Evolutionary conservation across 306 rosid species (phyloP).

Genomic region (Cajanus cajan): DNA sequence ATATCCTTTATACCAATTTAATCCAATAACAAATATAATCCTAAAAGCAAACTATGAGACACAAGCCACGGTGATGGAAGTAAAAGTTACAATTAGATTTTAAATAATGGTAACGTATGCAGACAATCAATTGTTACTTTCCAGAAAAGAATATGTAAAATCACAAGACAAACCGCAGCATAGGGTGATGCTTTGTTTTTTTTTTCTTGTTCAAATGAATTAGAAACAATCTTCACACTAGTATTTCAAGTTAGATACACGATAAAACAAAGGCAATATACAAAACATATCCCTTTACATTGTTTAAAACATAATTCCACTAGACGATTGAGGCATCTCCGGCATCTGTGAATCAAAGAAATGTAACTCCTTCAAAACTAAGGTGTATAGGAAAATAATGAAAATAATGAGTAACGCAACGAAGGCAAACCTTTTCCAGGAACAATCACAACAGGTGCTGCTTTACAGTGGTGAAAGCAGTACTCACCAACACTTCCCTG

Average conservation of each 20-base stretch:
- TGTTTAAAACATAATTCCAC: neutral
- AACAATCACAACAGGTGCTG: constrained; percentile 80
- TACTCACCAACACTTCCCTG: constrained; percentile 88
- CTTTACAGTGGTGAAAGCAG: constrained; percentile 76
- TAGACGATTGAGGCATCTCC: constrained; percentile 65
- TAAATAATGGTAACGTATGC: neutral
- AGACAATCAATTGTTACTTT: neutral
- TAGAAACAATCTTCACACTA: neutral
- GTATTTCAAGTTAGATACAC: neutral
- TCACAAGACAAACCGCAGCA: constrained; percentile 12
- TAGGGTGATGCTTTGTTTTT: neutral
- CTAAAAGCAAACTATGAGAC: neutral
- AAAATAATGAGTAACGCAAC: neutral
- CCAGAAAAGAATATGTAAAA: neutral
- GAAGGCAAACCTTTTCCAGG: constrained; percentile 65
- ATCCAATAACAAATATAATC: neutral
- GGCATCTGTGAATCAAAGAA: constrained; percentile 49
- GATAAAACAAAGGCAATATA: constrained; percentile 10
- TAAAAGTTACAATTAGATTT: neutral
- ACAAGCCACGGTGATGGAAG: neutral
- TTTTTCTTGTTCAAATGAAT: neutral
- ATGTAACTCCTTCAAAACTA: neutral
- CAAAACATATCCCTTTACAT: constrained; percentile 8
- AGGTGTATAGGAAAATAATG: neutral
- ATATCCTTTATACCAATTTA: neutral